Conservation (phyloP, 768 basidiomycete genomes). For the Termitomyces heimii region DNA sequence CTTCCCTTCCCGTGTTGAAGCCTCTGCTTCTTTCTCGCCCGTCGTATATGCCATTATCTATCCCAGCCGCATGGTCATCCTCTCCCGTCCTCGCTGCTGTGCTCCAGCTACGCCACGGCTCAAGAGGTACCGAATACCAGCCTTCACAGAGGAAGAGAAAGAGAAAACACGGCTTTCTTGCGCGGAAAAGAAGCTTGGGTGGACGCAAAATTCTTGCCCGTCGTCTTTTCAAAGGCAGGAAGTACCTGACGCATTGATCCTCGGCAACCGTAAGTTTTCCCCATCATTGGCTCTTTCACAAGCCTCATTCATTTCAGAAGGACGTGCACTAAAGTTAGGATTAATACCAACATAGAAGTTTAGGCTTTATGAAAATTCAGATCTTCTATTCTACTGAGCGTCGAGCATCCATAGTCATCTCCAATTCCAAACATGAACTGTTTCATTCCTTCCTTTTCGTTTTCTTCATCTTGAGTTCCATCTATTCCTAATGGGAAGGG, state of each 20-base stretch:
- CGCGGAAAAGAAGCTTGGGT: conserved; percentile 57
- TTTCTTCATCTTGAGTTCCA: conserved; percentile 2
- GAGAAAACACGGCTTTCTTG: conserved; percentile 87
- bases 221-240: conserved; percentile 70
- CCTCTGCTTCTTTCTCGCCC: conserved; percentile 19
- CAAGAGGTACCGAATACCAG: conserved; percentile 89
- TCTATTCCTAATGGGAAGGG: conserved; percentile 11
- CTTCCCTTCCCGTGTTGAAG: conserved; percentile 9
- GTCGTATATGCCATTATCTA: conserved; percentile 17
- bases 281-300: neutral
- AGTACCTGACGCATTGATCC: conserved; percentile 69
- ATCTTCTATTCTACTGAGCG: conserved; percentile 15
- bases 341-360: neutral
- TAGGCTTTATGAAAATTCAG: conserved; percentile 14
- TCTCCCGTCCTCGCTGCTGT: conserved; percentile 35
- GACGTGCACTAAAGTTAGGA: neutral
- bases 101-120: conserved; percentile 54
- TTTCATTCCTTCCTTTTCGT: conserved; percentile 4
- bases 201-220: conserved; percentile 71
- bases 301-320: neutral
- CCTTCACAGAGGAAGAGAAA: conserved; percentile 94
- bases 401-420: conserved; percentile 9
- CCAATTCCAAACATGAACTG: conserved; percentile 12
- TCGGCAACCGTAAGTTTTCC: neutral
- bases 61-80: conserved; percentile 14